Conservation (phyloP, 306 rosid genomes). For the Vigna reflexopilosa region DNA sequence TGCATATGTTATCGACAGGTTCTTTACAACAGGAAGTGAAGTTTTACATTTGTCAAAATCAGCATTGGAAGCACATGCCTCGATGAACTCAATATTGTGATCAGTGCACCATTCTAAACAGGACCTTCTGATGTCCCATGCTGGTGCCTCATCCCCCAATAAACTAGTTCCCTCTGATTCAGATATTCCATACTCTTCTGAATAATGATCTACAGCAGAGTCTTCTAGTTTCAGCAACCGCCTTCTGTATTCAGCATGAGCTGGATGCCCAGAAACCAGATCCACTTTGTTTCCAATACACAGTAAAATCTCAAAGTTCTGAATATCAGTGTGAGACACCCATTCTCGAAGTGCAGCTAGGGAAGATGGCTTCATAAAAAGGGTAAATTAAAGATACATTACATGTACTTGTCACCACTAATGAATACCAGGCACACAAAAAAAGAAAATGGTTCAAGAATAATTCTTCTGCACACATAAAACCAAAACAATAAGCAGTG, state of each 20-base stretch:
- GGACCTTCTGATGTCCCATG: constrained; percentile 62
- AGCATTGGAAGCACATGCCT: constrained; percentile 83
- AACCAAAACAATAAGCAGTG: background rate
- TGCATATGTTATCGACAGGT: constrained; percentile 24
- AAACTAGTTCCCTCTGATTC: constrained; percentile 87
- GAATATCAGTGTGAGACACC: constrained; percentile 71
- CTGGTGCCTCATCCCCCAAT: constrained; percentile 62
- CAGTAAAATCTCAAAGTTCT: constrained; percentile 71
- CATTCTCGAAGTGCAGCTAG: constrained; percentile 69
- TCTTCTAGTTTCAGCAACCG: constrained; percentile 61
- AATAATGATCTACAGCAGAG: constrained; percentile 48
- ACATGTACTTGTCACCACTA: constrained; percentile 11
- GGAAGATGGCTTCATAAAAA: constrained; percentile 68
- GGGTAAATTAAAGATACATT: constrained; percentile 8
- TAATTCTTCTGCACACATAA: background rate
- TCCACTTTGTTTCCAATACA: constrained; percentile 95
- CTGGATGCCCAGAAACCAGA: constrained; percentile 78
- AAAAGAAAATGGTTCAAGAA: constrained; percentile 28
- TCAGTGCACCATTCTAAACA: constrained; percentile 84
- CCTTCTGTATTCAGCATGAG: constrained; percentile 79
- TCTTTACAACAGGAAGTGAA: constrained; percentile 34
- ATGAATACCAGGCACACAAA: background rate
- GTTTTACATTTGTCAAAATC: constrained; percentile 83
- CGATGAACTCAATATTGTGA: constrained; percentile 78
- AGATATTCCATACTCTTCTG: constrained; percentile 78